Evolutionary conservation across 1,284 basidiomycete genomes (phyloP).

Genomic region (Fereydounia khargensis): DNA sequence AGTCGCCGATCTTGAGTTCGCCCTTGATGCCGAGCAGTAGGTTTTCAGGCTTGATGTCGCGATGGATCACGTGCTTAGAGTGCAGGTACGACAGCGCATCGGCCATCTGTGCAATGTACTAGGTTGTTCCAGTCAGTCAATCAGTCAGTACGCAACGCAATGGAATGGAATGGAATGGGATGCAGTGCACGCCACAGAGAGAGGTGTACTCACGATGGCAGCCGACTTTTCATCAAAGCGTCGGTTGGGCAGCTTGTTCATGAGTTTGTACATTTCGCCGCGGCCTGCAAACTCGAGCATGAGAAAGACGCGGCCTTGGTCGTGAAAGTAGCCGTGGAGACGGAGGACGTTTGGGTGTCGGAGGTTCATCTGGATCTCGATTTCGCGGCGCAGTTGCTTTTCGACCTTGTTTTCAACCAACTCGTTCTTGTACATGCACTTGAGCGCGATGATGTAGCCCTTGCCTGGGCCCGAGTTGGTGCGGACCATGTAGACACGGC

Average conservation of each 20-base stretch:
- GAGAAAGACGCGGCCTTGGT: slow-evolving; percentile 94
- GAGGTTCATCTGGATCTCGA: slow-evolving; percentile 97
- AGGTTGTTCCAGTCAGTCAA: slow-evolving; percentile 18
- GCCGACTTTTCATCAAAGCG: slow-evolving; percentile 83
- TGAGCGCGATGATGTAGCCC: slow-evolving; percentile 88
- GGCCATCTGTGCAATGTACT: slow-evolving; percentile 97
- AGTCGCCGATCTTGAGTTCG: slow-evolving; percentile 97
- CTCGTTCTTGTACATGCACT: slow-evolving; percentile 95
- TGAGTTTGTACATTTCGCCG: slow-evolving; percentile 93
- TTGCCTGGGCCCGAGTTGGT: slow-evolving; percentile 65
- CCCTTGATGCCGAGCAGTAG: slow-evolving; percentile 90
- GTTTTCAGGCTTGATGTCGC: slow-evolving; percentile 99
- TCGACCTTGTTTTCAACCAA: slow-evolving; percentile 71
- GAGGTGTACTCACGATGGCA: slow-evolving; percentile 61
- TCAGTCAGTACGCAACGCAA: slow-evolving; percentile 76
- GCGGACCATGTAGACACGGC: slow-evolving; percentile 96
- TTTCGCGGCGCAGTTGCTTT: slow-evolving; percentile 91
- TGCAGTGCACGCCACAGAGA: too few species aligned
- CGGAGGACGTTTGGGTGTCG: slow-evolving; percentile 92
- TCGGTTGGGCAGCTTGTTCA: slow-evolving; percentile 69
- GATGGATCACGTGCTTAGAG: slow-evolving; percentile 93
- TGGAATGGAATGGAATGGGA: slow-evolving; percentile 50
- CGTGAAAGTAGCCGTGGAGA: slow-evolving; percentile 95
- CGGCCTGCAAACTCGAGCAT: slow-evolving; percentile 95
- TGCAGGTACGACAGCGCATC: slow-evolving; percentile 92